A percentile compares a stretch with the other conserved stretches of the same genome.
These are phyloP conservation scores for Solanum boliviense DNA, from an alignment of 257 asterid genomes.

Conservation along the genomic window DNA sequence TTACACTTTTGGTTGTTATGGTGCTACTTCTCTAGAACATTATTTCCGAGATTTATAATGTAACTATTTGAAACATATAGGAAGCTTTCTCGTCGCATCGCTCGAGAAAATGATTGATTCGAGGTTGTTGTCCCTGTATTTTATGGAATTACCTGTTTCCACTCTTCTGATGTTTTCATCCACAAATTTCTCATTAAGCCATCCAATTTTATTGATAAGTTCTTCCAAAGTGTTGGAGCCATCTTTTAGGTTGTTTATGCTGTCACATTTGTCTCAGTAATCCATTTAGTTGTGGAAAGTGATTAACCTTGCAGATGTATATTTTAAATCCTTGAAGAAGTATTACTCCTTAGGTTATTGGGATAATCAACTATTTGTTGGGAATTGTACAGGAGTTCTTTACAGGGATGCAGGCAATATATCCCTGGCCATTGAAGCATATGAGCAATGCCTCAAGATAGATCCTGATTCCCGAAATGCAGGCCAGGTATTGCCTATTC, in stretches of 20 bases:
- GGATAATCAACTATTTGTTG: background rate
- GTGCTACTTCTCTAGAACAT: background rate
- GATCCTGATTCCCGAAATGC: constrained; percentile 99
- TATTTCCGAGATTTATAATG: background rate
- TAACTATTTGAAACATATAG: background rate
- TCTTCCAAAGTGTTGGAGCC: background rate
- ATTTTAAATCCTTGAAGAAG: background rate
- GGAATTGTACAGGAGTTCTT: constrained; percentile 60
- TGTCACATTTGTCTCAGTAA: background rate
- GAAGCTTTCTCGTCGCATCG: background rate
- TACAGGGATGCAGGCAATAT: constrained; percentile 98
- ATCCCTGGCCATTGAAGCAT: constrained; percentile 95
- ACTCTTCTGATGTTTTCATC: background rate
- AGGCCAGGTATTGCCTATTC: constrained; percentile 67
- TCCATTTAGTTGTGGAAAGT: background rate
- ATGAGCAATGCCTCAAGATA: constrained; percentile 95
- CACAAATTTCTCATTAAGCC: background rate
- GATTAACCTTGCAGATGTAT: background rate
- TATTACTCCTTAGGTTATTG: background rate
- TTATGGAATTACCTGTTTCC: background rate
- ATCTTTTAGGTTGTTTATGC: background rate
- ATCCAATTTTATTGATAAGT: background rate
- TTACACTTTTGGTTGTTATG: background rate
- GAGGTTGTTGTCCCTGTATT: background rate
- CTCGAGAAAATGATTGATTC: background rate